Evolutionary conservation across 208 protist species (phyloP).

Genomic region (Leishmania tarentolae): DNA sequence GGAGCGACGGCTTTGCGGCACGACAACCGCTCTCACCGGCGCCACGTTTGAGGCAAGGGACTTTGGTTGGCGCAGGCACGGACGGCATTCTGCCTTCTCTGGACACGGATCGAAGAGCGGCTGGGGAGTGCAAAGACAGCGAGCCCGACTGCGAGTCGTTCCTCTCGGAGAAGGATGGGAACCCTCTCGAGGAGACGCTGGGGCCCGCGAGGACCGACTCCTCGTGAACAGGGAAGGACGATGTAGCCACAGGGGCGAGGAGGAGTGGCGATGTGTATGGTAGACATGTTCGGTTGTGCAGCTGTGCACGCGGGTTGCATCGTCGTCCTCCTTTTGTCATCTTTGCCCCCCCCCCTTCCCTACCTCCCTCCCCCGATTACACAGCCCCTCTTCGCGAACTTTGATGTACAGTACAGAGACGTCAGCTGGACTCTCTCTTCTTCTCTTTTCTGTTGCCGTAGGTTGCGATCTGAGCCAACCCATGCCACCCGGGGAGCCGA

Average conservation of each 20-base stretch:
- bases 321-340: neutral
- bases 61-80: neutral
- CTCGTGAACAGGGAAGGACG: neutral
- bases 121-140: neutral
- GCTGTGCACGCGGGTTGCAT: neutral
- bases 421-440: neutral
- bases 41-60: neutral
- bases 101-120: neutral
- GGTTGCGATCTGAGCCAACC: no score
- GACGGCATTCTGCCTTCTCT: neutral
- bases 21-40: neutral
- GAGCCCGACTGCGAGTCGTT: neutral
- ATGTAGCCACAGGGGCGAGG: neutral
- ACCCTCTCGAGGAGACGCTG: neutral
- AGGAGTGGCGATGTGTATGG: neutral
- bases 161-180: neutral
- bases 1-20: neutral
- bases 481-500: no score
- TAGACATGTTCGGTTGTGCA: neutral
- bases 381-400: neutral
- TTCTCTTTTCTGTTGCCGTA: neutral
- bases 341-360: neutral
- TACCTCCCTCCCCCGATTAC: no score
- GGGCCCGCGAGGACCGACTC: neutral
- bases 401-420: conserved; percentile 10